Evolutionary conservation across 23 red algal species (phyloP), one percentile per base, ranked within the genome.

Genomic region (Cyanidiococcus yangmingshanensis): DNA sequence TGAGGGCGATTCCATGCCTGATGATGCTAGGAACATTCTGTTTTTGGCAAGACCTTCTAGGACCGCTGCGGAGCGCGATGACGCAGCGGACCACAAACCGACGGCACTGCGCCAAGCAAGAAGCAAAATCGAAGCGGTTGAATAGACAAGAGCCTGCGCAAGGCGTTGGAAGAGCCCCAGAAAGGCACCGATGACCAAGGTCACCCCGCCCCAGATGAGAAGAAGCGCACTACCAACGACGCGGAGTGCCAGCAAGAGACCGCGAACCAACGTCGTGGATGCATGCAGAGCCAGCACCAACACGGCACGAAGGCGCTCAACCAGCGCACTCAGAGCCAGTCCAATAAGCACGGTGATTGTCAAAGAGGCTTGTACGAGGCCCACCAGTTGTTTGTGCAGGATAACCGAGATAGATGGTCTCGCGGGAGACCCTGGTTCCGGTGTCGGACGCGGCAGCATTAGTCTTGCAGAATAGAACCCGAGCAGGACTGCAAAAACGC

Each of bases 401-500:
- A 29, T 29, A 12, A 7, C 27, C 7, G 32, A 29, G 32, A 25
- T 12, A 7, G 63, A 35, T 7, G 63, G 3, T 29, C 12, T 71
- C 27, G 63, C 3, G 16, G 7, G n/a, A 12, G 21, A 3, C 7
- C 63, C 63, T 3, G 63, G n/a, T 25, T 71, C 63, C 12, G 45
- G 7, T 7, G 15, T 71, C n/a, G 63, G 32, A 2, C 63, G 63
- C 63, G 63, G 63, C 63, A 71, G 32, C 32, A 35, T 32, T 7
- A 71, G 3, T 7, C 27, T 25, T 29, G 63, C 63, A 12, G 63
- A 25, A 71, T 32, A 71, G 27, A 71, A 71, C 32, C 63, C 63
- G 7, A 71, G 16, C 12, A 71, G 32, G 16, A 71, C 63, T 29
- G 63, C 63, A 29, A 71, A 71, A 29, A 71, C 32, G 63, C 63